phyloP scores from a whole-genome alignment of 139 green algal genomes.

The Coelastrella sp. region DNA sequence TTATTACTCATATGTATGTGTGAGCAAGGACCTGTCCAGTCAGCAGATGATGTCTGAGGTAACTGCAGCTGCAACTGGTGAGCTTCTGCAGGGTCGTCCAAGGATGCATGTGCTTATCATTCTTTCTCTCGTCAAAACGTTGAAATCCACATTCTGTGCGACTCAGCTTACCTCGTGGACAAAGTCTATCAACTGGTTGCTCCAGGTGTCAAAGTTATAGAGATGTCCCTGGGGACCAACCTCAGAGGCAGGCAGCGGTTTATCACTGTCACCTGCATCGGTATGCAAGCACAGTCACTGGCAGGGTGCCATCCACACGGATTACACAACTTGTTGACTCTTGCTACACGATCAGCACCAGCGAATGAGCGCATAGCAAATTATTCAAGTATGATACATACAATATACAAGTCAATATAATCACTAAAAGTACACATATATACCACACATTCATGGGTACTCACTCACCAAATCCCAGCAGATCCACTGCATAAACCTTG shows the following conservation, averaged over 20 bases:
- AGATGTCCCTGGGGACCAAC: constrained; percentile 11
- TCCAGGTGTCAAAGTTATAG: constrained; percentile 42
- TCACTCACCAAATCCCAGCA: constrained; percentile 22
- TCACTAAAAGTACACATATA: not conserved
- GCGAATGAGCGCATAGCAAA: too few species aligned
- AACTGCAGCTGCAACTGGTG: too few species aligned
- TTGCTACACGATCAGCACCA: not conserved
- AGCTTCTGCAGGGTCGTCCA: not conserved
- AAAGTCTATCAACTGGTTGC: constrained; percentile 20
- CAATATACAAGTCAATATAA: not conserved
- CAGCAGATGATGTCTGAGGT: too few species aligned
- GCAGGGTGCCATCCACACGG: not conserved
- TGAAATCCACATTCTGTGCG: not conserved
- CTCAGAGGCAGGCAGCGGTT: not conserved
- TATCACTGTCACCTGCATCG: constrained; percentile 32
- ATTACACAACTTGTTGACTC: not conserved
- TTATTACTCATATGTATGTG: too few species aligned
- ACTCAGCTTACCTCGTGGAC: not conserved
- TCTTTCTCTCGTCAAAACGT: not conserved
- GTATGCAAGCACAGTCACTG: not conserved
- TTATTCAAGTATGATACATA: too few species aligned
- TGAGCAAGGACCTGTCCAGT: too few species aligned
- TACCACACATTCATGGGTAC: not conserved
- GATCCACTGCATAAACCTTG: constrained; percentile 37
- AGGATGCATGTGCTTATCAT: not conserved